These are phyloP conservation scores for Stemphylium lycopersici DNA, from an alignment of 2,329 filamentous ascomycete genomes.

Conservation along the genomic window DNA sequence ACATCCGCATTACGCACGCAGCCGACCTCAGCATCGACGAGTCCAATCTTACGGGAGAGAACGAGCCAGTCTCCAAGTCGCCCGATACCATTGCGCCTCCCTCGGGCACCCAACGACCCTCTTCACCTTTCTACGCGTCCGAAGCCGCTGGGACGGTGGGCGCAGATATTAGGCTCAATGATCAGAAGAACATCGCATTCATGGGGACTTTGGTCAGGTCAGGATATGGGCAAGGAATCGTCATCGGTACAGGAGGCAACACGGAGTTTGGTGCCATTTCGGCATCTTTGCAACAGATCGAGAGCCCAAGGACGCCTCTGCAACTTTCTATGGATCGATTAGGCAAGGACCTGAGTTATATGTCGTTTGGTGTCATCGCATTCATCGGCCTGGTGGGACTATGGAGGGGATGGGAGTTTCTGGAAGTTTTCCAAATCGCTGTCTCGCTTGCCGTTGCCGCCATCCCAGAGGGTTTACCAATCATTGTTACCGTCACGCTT, in stretches of 20 bases:
- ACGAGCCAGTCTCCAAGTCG: constrained; percentile 85
- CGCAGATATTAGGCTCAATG: constrained; percentile 71
- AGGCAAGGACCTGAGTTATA: constrained; percentile 93
- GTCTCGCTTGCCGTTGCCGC: constrained; percentile 95
- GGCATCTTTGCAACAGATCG: constrained; percentile 89
- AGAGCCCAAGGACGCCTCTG: constrained; percentile 90
- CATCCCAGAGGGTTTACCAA: constrained; percentile 93
- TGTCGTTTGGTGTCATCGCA: constrained; percentile 92
- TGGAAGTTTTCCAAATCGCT: constrained; percentile 97
- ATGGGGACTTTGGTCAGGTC: constrained; percentile 97
- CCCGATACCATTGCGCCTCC: constrained; percentile 63
- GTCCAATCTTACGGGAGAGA: constrained; percentile 95
- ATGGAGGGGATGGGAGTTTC: constrained; percentile 82
- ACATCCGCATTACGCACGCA: constrained; percentile 90
- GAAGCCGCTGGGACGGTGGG: constrained; percentile 65
- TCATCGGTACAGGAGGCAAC: constrained; percentile 92
- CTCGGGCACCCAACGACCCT: constrained; percentile 51
- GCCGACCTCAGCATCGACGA: constrained; percentile 93
- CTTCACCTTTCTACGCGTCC: constrained; percentile 64
- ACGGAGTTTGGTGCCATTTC: constrained; percentile 98
- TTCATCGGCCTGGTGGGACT: constrained; percentile 91
- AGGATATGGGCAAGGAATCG: constrained; percentile 91
- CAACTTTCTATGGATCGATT: constrained; percentile 98
- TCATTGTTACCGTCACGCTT: constrained; percentile 96
- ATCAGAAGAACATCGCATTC: constrained; percentile 90